Conservation (phyloP, 1,139 yeast species). For the Suhomyces maxii region DNA sequence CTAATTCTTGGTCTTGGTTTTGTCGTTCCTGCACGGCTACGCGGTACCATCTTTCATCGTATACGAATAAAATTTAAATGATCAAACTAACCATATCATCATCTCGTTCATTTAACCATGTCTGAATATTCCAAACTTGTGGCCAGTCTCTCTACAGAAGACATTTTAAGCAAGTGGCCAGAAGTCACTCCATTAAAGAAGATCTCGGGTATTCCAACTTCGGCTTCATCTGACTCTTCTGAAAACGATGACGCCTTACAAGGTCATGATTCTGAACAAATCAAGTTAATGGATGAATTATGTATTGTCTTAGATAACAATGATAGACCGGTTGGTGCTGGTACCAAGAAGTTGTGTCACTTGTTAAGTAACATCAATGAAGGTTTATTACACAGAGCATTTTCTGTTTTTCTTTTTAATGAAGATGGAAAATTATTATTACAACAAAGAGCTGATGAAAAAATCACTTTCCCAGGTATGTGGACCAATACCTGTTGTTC, state of each 20-base stretch:
- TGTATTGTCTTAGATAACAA: slow-evolving; percentile 90
- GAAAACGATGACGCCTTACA: slow-evolving; percentile 48
- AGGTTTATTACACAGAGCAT: slow-evolving; percentile 92
- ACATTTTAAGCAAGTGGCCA: slow-evolving; percentile 59
- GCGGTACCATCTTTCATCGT: too few relatives aligned
- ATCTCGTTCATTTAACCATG: slow-evolving; percentile 9
- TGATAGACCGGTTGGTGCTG: slow-evolving; percentile 88
- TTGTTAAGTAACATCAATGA: slow-evolving; percentile 80
- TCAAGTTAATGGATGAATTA: slow-evolving; percentile 91
- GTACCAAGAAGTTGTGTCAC: slow-evolving; percentile 90
- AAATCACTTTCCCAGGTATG: slow-evolving; percentile 92
- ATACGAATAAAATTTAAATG: neutral
- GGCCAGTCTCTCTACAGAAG: slow-evolving; percentile 44
- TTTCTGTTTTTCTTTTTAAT: slow-evolving; percentile 88
- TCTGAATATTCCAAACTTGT: slow-evolving; percentile 54
- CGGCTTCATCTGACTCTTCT: slow-evolving; percentile 19
- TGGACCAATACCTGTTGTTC: slow-evolving; percentile 99
- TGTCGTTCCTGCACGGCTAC: too few relatives aligned
- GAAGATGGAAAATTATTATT: slow-evolving; percentile 71
- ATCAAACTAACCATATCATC: too few relatives aligned
- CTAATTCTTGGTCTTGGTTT: too few relatives aligned
- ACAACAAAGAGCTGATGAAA: slow-evolving; percentile 94
- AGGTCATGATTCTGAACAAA: slow-evolving; percentile 94
- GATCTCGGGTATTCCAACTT: slow-evolving; percentile 49
- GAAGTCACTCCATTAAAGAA: slow-evolving; percentile 50